Conservation (phyloP, 495 filamentous ascomycete species). For the Amniculicola lignicola region DNA sequence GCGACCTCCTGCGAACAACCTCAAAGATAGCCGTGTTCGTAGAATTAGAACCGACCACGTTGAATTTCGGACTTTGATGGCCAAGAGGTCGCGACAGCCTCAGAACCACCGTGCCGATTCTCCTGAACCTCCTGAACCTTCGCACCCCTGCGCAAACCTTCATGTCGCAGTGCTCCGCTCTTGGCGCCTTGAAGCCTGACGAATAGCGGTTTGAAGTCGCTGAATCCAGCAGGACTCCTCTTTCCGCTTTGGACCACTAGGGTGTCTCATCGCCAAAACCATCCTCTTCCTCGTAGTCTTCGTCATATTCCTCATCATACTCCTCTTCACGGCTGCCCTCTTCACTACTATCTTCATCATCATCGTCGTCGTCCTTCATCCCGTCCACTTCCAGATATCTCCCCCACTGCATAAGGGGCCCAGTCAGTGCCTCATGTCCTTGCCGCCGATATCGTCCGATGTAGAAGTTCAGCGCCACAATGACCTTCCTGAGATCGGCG, state of each 20-base stretch:
- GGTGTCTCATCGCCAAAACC: too few species aligned
- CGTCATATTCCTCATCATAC: too few species aligned
- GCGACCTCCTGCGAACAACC: neutral
- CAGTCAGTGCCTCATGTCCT: neutral
- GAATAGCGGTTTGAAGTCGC: conserved; percentile 9
- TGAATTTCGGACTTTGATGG: too few species aligned
- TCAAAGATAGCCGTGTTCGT: neutral
- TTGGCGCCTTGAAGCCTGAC: conserved; percentile 1
- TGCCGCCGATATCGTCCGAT: conserved; percentile 20
- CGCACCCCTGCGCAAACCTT: too few species aligned
- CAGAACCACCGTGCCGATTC: too few species aligned
- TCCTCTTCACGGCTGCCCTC: too few species aligned
- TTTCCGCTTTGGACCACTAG: too few species aligned
- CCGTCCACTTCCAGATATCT: neutral
- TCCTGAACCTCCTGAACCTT: too few species aligned
- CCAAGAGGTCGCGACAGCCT: too few species aligned
- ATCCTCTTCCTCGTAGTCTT: too few species aligned
- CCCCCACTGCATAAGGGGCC: neutral
- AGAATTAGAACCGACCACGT: too few species aligned
- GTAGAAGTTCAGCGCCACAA: conserved; percentile 19
- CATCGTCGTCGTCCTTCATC: neutral
- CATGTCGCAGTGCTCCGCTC: neutral
- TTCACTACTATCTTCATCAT: neutral
- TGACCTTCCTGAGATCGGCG: neutral
- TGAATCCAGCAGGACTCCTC: too few species aligned